Conservation (phyloP, 1,284 basidiomycete genomes). For the Macrocystidia cucumis region DNA sequence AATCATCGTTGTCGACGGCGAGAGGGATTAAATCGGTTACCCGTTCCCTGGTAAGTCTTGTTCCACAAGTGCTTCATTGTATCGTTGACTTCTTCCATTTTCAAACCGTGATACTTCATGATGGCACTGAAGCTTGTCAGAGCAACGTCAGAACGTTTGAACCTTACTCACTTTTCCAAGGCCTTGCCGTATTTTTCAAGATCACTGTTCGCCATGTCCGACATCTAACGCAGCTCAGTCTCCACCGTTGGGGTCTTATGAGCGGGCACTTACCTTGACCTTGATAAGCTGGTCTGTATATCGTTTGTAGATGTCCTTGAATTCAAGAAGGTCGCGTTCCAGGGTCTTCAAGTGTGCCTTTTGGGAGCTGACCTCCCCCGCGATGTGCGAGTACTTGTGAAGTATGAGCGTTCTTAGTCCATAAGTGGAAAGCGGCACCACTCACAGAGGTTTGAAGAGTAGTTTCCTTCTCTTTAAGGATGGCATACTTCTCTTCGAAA, state of each 20-base stretch:
- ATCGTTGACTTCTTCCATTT: slow-evolving; percentile 99
- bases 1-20: slow-evolving; percentile 9
- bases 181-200: slow-evolving; percentile 97
- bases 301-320: slow-evolving; percentile 78
- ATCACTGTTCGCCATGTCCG: slow-evolving; percentile 92
- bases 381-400: slow-evolving; percentile 68
- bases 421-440: slow-evolving; percentile 11
- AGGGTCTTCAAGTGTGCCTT: slow-evolving; percentile 61
- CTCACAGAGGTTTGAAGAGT: slow-evolving; percentile 66
- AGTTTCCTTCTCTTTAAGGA: slow-evolving; percentile 66
- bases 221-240: slow-evolving; percentile 48
- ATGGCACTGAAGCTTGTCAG: slow-evolving; percentile 62
- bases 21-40: slow-evolving; percentile 27
- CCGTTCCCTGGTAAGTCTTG: slow-evolving; percentile 98
- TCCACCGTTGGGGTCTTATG: slow-evolving; percentile 4
- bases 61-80: slow-evolving; percentile 96
- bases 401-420: slow-evolving; percentile 3
- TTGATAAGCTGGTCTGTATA: slow-evolving; percentile 91
- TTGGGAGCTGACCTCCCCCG: slow-evolving; percentile 78
- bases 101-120: slow-evolving; percentile 97
- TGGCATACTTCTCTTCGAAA: slow-evolving; percentile 77
- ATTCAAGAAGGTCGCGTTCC: slow-evolving; percentile 74
- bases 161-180: slow-evolving; percentile 73
- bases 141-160: not conserved
- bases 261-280: slow-evolving; percentile 65